Base-by-base conservation (phyloP, 2,329 filamentous ascomycete genomes). In the Diaporthe ilicicola region DNA sequence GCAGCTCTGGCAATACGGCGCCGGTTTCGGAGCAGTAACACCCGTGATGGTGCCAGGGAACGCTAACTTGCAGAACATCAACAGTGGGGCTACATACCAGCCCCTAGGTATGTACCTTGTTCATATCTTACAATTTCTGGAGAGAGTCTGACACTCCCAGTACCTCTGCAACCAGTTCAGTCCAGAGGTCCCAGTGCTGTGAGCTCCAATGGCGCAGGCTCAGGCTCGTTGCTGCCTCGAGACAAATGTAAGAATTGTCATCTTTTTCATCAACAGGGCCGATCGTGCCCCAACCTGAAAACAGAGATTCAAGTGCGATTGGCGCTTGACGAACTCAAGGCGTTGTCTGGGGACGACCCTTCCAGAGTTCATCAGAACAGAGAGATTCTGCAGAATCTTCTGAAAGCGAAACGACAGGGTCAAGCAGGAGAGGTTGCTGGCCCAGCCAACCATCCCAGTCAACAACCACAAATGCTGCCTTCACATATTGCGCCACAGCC, bases 221-320 rank as follows among this genome's bases (percentile, higher is more conserved):
- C 37, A 8, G 44, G 34, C 42, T 42, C 46, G 77, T 74, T 84
- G 6, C 86, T 87, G 10, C 88, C 89, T 2, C 82, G 86, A 2
- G 90, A 92, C 75, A 80, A 86, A 74, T 93, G 91, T 78, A 86
- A 86, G 8, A 83, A 92, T 8, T 93, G 91, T 73, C 90, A 90
- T 19, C 84, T 89, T 27, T 87, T 88, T 1, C 90, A 92, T 76
- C 90, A 89, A 3, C 77, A 83, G 67, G 79, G 81, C 1, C 84
- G 87, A 39, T 85, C 84, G 10, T 93, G 91, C 76, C 88, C 90
- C 17, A 88, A 91, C 76, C 84, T 93, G 65, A 83, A 83, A 67
- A 89, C 89, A 3, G 88, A 92, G 73, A 87, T 85, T 3, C 87
- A 93, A 76, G 84, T 94, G 19, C 84, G 87, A 67, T 81, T 87